A percentile compares a stretch with the other conserved stretches of the same genome.
Conservation (phyloP, 306 rosid species). For the Cicer judaicum region DNA sequence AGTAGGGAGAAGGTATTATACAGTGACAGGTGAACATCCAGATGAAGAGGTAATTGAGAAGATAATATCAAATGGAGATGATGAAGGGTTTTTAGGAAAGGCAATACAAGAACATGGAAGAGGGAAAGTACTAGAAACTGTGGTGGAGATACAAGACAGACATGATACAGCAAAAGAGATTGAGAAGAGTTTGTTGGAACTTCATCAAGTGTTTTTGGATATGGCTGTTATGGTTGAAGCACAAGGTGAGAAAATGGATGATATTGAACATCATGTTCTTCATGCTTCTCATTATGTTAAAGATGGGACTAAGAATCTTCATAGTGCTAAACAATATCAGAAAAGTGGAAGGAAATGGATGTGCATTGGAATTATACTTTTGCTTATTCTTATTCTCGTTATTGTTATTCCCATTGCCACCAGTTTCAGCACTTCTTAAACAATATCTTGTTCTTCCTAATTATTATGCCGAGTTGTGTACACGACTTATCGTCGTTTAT, state of each 20-base stretch:
- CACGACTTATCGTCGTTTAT: conserved; percentile 16
- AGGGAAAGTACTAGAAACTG: conserved; percentile 83
- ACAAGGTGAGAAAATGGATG: conserved; percentile 91
- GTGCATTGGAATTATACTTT: conserved; percentile 66
- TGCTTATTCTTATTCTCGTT: conserved; percentile 62
- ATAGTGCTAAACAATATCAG: conserved; percentile 63
- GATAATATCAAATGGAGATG: conserved; percentile 73
- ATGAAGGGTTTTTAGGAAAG: conserved; percentile 59
- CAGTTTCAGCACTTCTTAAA: conserved; percentile 61
- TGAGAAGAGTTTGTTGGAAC: conserved; percentile 79
- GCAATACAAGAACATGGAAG: conserved; percentile 78
- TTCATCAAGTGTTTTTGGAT: conserved; percentile 83
- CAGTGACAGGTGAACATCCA: conserved; percentile 80
- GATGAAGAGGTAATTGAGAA: conserved; percentile 81
- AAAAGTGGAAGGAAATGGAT: conserved; percentile 71
- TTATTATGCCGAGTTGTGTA: background rate
- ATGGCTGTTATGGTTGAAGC: conserved; percentile 98
- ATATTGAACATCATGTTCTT: conserved; percentile 84
- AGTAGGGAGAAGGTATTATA: conserved; percentile 72
- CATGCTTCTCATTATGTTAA: conserved; percentile 75
- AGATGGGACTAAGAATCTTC: conserved; percentile 71
- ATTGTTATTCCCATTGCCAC: conserved; percentile 66
- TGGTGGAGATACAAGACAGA: conserved; percentile 87
- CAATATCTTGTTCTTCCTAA: background rate
- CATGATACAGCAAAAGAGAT: conserved; percentile 76